Base-by-base conservation (phyloP, 2,329 filamentous ascomycete genomes). In the Aplosporella prunicola region DNA sequence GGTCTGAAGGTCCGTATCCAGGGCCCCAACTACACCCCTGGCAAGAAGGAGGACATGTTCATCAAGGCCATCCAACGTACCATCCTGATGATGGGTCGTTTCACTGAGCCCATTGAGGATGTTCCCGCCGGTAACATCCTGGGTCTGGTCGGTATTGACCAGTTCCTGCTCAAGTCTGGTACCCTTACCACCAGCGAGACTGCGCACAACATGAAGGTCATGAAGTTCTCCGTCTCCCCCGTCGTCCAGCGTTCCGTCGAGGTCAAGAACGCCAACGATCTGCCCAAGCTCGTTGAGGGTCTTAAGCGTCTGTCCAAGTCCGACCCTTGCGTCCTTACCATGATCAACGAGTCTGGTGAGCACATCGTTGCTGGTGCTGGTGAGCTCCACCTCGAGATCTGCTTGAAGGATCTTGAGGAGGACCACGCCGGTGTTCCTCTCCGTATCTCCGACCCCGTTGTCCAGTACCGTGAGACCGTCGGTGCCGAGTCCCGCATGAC, bases 151-250 rank as follows among this genome's bases (percentile, higher is more conserved):
- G 91, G 91, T 81, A 86, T 98, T 57, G 91, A 98, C 67, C 91
- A 98, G 80, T 98, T 96, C 85, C 76, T 98, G 76, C 87, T 98
- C 76, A 98, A 98, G 82, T 96, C 91, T 66, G 91, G 91, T 82
- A 98, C 91, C 60, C 83, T 98, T 58, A 94, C 88, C 70, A 96
- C 89, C 64, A 80, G 76, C 63, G 91, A 98, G 54, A 93, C 86
- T 51, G 89, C 91, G 64, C 91, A 98, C 82, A 98, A 98, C 82
- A 74, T 98, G 61, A 96, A 96, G 82, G 91, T 98, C 72, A 98
- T 98, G 91, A 96, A 95, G 78, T 98, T 98, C 83, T 98, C 91
- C 62, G 91, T 98, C 66, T 96, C 91, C 44, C 91, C 91, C 58
- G 91, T 98, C 71, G 91, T 98, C 52, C 89, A 83, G 72, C 89